These are phyloP conservation scores for Syzygium syzygioides DNA, from an alignment of 441 rosid genomes.

Conservation along the genomic window DNA sequence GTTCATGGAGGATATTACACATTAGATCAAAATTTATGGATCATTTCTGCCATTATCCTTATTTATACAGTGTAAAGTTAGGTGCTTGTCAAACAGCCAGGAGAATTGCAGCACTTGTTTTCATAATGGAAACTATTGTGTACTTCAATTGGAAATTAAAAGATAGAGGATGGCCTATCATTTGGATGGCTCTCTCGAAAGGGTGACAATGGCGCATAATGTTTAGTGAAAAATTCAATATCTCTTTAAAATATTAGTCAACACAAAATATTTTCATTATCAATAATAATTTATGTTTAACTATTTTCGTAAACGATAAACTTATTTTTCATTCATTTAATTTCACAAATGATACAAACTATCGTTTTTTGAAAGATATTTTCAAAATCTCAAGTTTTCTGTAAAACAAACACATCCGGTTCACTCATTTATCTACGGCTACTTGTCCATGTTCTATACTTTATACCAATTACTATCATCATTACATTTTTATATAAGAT, in stretches of 20 bases:
- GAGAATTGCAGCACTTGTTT: not conserved
- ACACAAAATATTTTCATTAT: too few relatives aligned
- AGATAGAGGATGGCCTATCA: not conserved
- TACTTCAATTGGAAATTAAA: not conserved
- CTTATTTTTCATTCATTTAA: too few relatives aligned
- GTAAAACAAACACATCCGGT: not conserved
- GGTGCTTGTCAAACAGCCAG: not conserved
- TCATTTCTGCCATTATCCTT: not conserved
- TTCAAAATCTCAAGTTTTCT: not conserved
- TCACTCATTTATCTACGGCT: not conserved
- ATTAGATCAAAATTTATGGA: fast-evolving
- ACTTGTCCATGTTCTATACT: not conserved
- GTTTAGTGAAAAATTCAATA: too few relatives aligned
- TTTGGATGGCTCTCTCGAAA: too few relatives aligned
- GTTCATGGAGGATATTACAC: fast-evolving
- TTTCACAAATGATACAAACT: too few relatives aligned
- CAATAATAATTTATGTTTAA: too few relatives aligned
- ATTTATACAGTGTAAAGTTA: not conserved
- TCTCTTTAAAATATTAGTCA: too few relatives aligned
- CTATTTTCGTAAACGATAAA: too few relatives aligned
- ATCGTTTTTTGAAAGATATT: too few relatives aligned
- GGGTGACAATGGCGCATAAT: too few relatives aligned
- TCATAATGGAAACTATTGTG: not conserved
- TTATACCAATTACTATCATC: not conserved
- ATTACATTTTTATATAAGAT: fast-evolving